A percentile compares a stretch with the other conserved stretches of the same genome.
Conservation (phyloP, 495 filamentous ascomycete genomes). For the Xylaria palmicola region DNA sequence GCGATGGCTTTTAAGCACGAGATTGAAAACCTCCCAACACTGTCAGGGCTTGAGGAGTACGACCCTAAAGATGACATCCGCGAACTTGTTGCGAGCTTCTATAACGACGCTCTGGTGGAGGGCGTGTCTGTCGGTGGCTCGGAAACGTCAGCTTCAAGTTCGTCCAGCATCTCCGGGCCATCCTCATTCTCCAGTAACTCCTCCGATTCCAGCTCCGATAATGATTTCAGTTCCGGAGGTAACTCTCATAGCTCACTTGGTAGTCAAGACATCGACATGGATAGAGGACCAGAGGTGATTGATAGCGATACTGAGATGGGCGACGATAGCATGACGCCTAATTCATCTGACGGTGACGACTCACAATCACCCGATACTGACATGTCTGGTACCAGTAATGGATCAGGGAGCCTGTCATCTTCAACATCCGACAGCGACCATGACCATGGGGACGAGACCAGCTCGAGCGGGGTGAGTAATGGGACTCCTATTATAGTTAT, state of each 20-base stretch:
- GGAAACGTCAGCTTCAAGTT: slow-evolving; percentile 1
- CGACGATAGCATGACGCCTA: not conserved
- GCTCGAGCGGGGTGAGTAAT: too few species aligned
- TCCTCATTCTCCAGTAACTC: not conserved
- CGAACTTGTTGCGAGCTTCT: slow-evolving; percentile 25
- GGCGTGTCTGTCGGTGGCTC: slow-evolving; percentile 7
- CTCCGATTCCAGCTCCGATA: slow-evolving; percentile 5
- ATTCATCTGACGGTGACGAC: not conserved
- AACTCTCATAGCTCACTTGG: not conserved
- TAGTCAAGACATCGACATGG: not conserved
- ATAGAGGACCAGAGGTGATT: not conserved
- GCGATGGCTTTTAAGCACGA: slow-evolving; percentile 2
- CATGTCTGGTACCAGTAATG: not conserved
- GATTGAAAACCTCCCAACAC: slow-evolving; percentile 26
- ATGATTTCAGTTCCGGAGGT: not conserved
- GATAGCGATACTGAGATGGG: not conserved
- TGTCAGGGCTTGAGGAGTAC: slow-evolving; percentile 22
- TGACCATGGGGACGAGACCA: not conserved
- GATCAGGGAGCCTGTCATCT: not conserved
- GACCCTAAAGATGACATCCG: slow-evolving; percentile 21
- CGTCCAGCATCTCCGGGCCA: not conserved
- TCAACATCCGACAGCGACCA: not conserved
- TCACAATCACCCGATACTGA: not conserved
- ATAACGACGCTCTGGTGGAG: slow-evolving; percentile 13
- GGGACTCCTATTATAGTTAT: not conserved